These are phyloP conservation scores for Fraxinus xanthoxyloides DNA, from an alignment of 305 asterid genomes.

Conservation along the genomic window DNA sequence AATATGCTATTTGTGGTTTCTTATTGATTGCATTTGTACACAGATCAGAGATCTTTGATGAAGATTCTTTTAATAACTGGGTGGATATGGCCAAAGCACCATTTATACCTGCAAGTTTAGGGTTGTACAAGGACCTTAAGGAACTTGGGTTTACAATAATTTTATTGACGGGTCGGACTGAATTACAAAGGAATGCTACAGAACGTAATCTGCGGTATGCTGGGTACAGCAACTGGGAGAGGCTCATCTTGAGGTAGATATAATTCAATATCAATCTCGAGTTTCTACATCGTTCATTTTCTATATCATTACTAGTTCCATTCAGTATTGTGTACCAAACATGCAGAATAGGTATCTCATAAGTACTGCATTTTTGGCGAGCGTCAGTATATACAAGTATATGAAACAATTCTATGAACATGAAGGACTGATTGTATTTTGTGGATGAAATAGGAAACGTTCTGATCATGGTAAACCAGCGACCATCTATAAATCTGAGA, in stretches of 20 bases:
- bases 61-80: slow-evolving; percentile 49
- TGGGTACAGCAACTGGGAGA: slow-evolving; percentile 54
- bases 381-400: not conserved
- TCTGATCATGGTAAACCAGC: slow-evolving; percentile 42
- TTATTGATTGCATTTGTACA: not conserved
- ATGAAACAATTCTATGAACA: not conserved
- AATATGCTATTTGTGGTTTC: not conserved
- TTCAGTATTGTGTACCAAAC: not conserved
- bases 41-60: slow-evolving; percentile 61
- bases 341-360: not conserved
- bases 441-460: slow-evolving; percentile 33
- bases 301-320: not conserved
- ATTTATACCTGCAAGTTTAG: slow-evolving; percentile 49
- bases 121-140: slow-evolving; percentile 44
- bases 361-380: not conserved
- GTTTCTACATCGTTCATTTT: not conserved
- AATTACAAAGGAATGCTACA: slow-evolving; percentile 47
- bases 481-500: slow-evolving; percentile 46
- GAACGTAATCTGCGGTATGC: slow-evolving; percentile 35
- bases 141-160: slow-evolving; percentile 45
- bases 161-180: slow-evolving; percentile 55
- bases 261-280: not conserved
- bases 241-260: slow-evolving; percentile 64
- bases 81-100: slow-evolving; percentile 62
- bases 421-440: slow-evolving; percentile 3